A percentile compares a stretch with the other conserved stretches of the same genome.
Evolutionary conservation across 441 rosid species (phyloP).

Genomic region (Breynia disticha): DNA sequence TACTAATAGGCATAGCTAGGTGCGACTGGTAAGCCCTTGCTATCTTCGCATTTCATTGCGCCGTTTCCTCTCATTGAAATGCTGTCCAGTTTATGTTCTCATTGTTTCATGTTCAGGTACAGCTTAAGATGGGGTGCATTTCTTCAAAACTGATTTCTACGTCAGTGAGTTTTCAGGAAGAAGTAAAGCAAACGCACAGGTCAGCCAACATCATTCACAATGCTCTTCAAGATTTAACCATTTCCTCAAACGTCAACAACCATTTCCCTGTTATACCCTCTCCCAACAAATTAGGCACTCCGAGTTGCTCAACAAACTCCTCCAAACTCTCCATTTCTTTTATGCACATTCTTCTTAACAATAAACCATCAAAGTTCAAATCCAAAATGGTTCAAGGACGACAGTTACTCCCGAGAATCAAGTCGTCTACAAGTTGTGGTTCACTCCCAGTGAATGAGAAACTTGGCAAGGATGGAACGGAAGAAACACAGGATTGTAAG

Average conservation of each 20-base stretch:
- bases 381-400: conserved; percentile 10
- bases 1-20: no score
- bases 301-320: conserved; percentile 4
- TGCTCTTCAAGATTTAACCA: background rate
- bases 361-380: background rate
- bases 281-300: conserved; percentile 8
- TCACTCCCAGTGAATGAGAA: conserved; percentile 9
- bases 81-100: no score
- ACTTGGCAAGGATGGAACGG: conserved; percentile 2
- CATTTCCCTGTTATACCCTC: conserved; percentile 15
- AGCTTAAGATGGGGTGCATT: conserved; percentile 32
- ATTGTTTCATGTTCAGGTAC: no score
- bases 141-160: conserved; percentile 26
- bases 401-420: background rate
- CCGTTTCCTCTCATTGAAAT: no score
- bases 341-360: no score
- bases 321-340: no score
- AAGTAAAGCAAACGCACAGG: conserved; percentile 17
- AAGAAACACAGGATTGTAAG: background rate
- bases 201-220: conserved; percentile 8
- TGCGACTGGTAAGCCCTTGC: no score
- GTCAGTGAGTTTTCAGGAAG: conserved; percentile 24
- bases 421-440: conserved; percentile 25
- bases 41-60: no score
- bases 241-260: conserved; percentile 12